phyloP scores from a whole-genome alignment of 2,329 filamentous ascomycete genomes.

The Fusarium anthophilum region DNA sequence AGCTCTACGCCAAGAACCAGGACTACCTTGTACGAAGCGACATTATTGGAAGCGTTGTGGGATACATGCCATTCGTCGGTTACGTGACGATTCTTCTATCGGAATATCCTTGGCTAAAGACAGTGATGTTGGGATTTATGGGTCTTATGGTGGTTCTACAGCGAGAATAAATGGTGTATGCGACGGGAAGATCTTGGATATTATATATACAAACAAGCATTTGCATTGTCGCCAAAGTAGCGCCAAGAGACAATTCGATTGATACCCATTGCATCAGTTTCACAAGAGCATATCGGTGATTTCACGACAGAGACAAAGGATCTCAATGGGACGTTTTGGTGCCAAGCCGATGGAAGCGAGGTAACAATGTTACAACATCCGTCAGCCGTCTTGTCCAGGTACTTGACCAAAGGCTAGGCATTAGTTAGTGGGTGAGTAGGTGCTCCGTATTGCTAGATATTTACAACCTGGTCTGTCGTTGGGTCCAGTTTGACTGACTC shows the following conservation, averaged over 20 bases:
- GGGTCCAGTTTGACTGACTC: background rate
- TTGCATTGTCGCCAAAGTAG: background rate
- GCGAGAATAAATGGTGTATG: constrained; percentile 69
- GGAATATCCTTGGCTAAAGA: constrained; percentile 97
- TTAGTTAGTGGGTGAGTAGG: background rate
- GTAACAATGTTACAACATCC: background rate
- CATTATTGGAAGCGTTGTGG: constrained; percentile 92
- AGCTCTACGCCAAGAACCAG: constrained; percentile 84
- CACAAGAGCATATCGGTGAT: constrained; percentile 13
- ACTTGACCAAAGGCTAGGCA: background rate
- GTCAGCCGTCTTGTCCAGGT: background rate
- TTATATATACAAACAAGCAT: background rate
- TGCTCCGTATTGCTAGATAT: background rate
- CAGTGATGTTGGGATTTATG: constrained; percentile 93
- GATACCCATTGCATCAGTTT: constrained; percentile 19
- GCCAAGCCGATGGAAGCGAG: constrained; percentile 16
- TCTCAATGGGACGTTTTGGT: background rate
- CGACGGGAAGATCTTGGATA: background rate
- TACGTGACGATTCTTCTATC: constrained; percentile 97
- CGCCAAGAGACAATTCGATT: constrained; percentile 6
- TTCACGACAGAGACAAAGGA: constrained; percentile 1
- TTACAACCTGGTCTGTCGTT: background rate
- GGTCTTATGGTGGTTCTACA: constrained; percentile 92
- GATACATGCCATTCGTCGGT: constrained; percentile 92
- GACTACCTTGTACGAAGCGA: constrained; percentile 87